phyloP scores from a whole-genome alignment of 495 filamentous ascomycete species.

The Aspergillus homomorphus region DNA sequence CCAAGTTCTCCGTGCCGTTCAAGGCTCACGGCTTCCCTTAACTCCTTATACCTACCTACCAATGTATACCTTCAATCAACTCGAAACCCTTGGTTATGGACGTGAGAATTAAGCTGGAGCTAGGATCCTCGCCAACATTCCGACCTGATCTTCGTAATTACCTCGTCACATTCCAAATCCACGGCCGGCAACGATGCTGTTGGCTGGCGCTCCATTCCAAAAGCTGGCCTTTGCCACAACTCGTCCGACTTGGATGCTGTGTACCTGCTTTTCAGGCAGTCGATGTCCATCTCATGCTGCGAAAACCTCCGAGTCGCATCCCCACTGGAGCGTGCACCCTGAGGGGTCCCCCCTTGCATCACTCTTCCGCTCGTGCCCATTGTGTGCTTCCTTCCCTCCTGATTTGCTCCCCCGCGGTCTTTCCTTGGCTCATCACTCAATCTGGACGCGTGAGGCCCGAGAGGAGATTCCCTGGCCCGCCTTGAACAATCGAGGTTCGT shows the following conservation, averaged over 20 bases:
- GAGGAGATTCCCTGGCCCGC: constrained; percentile 27
- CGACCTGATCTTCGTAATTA: constrained; percentile 20
- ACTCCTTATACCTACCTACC: constrained; percentile 14
- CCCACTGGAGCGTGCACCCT: constrained; percentile 41
- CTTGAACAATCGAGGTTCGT: constrained; percentile 32
- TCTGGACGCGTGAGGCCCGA: constrained; percentile 35
- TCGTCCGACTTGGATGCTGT: constrained; percentile 27
- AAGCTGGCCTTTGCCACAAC: constrained; percentile 22
- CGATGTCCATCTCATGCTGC: constrained; percentile 27
- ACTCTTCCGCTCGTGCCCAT: constrained; percentile 29
- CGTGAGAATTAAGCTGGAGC: constrained; percentile 18
- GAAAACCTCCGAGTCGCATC: constrained; percentile 44
- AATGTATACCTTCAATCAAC: constrained; percentile 10
- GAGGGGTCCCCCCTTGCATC: constrained; percentile 42
- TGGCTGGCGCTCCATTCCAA: constrained; percentile 38
- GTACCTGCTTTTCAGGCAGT: constrained; percentile 22
- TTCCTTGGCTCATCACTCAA: constrained; percentile 32
- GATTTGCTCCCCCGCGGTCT: constrained; percentile 43
- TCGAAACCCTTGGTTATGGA: constrained; percentile 21
- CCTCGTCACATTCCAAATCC: constrained; percentile 17
- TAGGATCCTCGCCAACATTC: constrained; percentile 38
- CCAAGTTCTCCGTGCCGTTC: constrained; percentile 18
- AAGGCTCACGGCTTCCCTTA: constrained; percentile 19
- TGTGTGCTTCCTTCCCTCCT: constrained; percentile 39
- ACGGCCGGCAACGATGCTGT: constrained; percentile 23